Evolutionary conservation across 306 rosid species (phyloP), one percentile per base, ranked within the genome.

Genomic region (Cucurbita maxima): DNA sequence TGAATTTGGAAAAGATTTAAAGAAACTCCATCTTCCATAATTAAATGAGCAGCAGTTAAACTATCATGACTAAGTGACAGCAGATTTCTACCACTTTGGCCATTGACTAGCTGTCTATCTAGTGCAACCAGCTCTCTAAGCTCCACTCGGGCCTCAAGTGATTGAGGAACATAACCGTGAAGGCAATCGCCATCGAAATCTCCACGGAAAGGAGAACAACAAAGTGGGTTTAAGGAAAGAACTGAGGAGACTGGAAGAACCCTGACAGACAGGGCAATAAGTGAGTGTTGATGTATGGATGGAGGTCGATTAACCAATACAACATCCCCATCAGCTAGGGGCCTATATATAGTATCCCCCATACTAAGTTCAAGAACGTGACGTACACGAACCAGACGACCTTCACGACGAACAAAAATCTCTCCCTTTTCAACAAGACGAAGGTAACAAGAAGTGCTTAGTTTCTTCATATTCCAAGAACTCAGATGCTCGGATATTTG

Each of bases 101-200:
- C 88, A 73, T 95, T 91, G 69, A 82, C 83, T 71, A 95, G 80
- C 75, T 95, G 97, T 74, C 38, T 91, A 64, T 89, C 96, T 48
- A 95, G 84, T 41, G 92, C 81, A 82, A 95, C 92, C 73, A 91
- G 91, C 81, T 91, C 96, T 48, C 62, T 83, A 22, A 91, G 92
- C 85, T 95, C 99, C 59, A 86, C 92, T 79, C 91, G 82, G 45
- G 99, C 76, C 68, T 74, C 84, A 67, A 88, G 64, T 52, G 99
- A 86, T 76, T 95, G 96, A 43, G 99, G 91, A 86, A 95, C 79
- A 79, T 89, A 91, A 7, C 99, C 99, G 58, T 89, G 99, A 76
- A 95, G 92, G 76, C 97, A 95, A 84, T 91, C 99, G 11, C 99
- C 99, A 79, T 91, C 99, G 85, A 95, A 95, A 82, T 95, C 99